These are phyloP conservation scores for Glarea lozoyensis DNA, from an alignment of 495 filamentous ascomycete species.

Conservation along the genomic window DNA sequence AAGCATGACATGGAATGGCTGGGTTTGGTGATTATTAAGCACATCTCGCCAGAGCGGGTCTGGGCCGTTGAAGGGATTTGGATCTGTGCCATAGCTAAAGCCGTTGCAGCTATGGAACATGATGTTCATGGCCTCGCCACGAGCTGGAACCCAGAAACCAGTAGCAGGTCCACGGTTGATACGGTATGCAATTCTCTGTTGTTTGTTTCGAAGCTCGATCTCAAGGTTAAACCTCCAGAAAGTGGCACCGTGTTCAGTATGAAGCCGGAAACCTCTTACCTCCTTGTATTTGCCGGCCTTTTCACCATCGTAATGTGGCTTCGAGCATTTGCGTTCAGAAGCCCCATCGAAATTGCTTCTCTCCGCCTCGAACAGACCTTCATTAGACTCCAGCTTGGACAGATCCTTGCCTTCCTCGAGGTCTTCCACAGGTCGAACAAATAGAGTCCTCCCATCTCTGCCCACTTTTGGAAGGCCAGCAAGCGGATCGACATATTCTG, in stretches of 20 bases:
- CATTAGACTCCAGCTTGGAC: conserved; percentile 67
- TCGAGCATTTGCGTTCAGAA: conserved; percentile 21
- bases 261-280: conserved; percentile 70
- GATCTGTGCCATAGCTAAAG: conserved; percentile 72
- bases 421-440: conserved; percentile 78
- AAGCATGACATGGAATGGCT: conserved; percentile 97
- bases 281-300: conserved; percentile 67
- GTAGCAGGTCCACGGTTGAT: conserved; percentile 87
- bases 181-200: conserved; percentile 85
- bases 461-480: conserved; percentile 81
- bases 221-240: conserved; percentile 97
- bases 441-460: conserved; percentile 69
- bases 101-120: conserved; percentile 99
- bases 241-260: conserved; percentile 78
- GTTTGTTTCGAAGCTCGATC: conserved; percentile 66
- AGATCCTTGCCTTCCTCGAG: conserved; percentile 64
- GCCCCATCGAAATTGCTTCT: conserved; percentile 20
- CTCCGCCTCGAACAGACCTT: conserved; percentile 64
- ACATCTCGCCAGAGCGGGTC: conserved; percentile 97
- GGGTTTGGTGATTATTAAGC: conserved; percentile 82
- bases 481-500: conserved; percentile 81
- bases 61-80: conserved; percentile 74
- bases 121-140: conserved; percentile 86
- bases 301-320: conserved; percentile 55
- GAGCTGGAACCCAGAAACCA: conserved; percentile 90